Evolutionary conservation across 345 rosid species (phyloP), one percentile per base, ranked within the genome.

Genomic region (Abelmoschus esculentus): DNA sequence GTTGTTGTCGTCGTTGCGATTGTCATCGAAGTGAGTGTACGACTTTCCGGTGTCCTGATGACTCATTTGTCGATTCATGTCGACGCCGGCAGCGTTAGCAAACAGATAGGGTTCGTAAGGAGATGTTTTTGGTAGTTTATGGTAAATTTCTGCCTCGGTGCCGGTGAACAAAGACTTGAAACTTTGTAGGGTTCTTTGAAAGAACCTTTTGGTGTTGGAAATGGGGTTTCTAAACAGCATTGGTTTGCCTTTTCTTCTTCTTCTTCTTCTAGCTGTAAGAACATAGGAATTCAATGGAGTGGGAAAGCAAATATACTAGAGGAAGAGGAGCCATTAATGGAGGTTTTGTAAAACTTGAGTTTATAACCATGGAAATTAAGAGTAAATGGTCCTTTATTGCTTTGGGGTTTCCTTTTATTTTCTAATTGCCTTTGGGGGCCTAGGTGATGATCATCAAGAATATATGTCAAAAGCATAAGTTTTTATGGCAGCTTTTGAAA

Each of bases 171-270:
- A 78, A 69, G 86, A 85, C 71, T 80, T 86, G 76, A 92, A 61
- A 73, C 69, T 79, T 54, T 76, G 70, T 2, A 89, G 0, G 76
- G 92, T 86, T 78, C 76, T 92, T 2, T 75, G 77, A 56, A 92
- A 81, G 81, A 89, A 81, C 63, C 74, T 90, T 73, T 78, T 90
- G 74, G 93, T 88, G 77, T 53, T 77, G 62, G 84, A 80, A 72
- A 87, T 72, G 73, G 96, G 74, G 67, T 73, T 87, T 80, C 84
- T 77, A 15, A 92, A 73, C 76, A 81, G 56, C 97, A 91, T 36
- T 72, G n/a, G 9, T 19, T 38, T 59, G 7, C 5, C 6, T 38
- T 18, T 22, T 22, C 26, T 22, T 22, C 26, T 22, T 11, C 4
- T 62, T 62, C 61, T 40, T 42, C 7, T 42, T 38, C 12, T 44